A percentile compares a stretch with the other conserved stretches of the same genome.
These are phyloP conservation scores for Ogataea neopini DNA, from an alignment of 805 yeast genomes.

Conservation along the genomic window DNA sequence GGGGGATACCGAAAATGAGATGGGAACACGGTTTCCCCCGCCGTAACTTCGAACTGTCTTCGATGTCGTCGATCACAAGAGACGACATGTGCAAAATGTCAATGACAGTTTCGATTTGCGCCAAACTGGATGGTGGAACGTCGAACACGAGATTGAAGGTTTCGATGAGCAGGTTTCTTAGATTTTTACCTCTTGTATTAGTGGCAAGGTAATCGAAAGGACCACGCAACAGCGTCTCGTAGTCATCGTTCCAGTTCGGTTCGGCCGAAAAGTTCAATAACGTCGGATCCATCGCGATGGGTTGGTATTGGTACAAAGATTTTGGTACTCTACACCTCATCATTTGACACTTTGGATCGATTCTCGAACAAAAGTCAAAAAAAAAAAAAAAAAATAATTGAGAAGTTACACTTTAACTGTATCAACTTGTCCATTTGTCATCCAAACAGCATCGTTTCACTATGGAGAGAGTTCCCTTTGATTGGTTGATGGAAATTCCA, in stretches of 20 bases:
- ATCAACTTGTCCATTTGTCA: background rate
- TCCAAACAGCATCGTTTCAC: background rate
- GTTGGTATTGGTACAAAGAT: too few relatives aligned
- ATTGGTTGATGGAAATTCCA: constrained; percentile 45
- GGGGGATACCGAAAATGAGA: constrained; percentile 70
- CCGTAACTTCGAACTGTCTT: constrained; percentile 69
- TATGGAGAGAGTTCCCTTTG: constrained; percentile 41
- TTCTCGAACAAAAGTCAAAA: background rate
- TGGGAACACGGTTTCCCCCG: constrained; percentile 84
- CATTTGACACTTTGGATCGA: background rate
- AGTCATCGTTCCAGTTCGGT: constrained; percentile 21
- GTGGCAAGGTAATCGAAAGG: constrained; percentile 54
- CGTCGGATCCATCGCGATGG: constrained; percentile 9
- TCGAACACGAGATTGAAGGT: constrained; percentile 55
- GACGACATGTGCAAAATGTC: constrained; percentile 67
- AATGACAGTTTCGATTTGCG: constrained; percentile 47
- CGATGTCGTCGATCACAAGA: constrained; percentile 82
- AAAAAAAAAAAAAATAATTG: background rate
- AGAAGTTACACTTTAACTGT: background rate
- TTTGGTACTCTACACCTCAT: too few relatives aligned
- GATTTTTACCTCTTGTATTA: constrained; percentile 55
- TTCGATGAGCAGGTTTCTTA: constrained; percentile 49
- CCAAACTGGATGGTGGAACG: constrained; percentile 41
- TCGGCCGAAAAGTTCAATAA: constrained; percentile 4
- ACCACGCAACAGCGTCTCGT: constrained; percentile 33